Base-by-base conservation (phyloP, 1,139 yeast genomes). In the Geotrichum carabidarum region DNA sequence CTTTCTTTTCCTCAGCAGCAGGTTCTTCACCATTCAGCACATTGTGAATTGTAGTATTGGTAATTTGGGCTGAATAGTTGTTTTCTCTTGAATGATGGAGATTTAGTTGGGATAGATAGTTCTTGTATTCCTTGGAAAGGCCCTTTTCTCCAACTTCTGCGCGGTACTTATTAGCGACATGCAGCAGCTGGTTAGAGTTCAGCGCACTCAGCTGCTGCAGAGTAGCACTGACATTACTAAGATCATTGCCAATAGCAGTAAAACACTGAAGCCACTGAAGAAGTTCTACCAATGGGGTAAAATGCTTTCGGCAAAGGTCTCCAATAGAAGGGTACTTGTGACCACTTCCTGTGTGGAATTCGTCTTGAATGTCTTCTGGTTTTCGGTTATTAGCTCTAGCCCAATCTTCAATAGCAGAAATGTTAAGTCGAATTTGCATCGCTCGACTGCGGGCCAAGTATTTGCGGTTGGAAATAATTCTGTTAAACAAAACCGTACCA, bases 381-480 rank as follows among this genome's bases (percentile, higher is more conserved):
- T 77, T 76, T 65, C 76, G 77, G 68, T 88, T 86, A 65, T 88
- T 93, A 3, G 86, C 78, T 58, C 95, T 78, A 37, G 93, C 78
- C 99, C 99, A 93, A 65, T 93, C 97, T 68, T 93, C 97, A 50
- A 93, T 73, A 2, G 87, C 80, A 0, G 96, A 89, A 8, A 93
- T 68, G 64, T 93, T 93, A 58, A 93, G 78, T 53, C 98, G 76
- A 48, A 93, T 84, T 68, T 93, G 98, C 69, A 93, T 81, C 0
- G 98, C 98, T 61, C 86, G 82, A 1, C 89, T 78, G 57, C 99
- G 78, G 0, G 96, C 81, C 53, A 88, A 77, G 61, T 86, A 85
- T 59, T 77, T 81, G 22, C 84, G 79, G 63, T 79, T 83, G 36
- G 82, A 75, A 52, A 90, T 71, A 38, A 91, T 76, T 54, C 83